phyloP scores from a whole-genome alignment of 2,329 filamentous ascomycete species.

The Fusarium pseudograminearum region DNA sequence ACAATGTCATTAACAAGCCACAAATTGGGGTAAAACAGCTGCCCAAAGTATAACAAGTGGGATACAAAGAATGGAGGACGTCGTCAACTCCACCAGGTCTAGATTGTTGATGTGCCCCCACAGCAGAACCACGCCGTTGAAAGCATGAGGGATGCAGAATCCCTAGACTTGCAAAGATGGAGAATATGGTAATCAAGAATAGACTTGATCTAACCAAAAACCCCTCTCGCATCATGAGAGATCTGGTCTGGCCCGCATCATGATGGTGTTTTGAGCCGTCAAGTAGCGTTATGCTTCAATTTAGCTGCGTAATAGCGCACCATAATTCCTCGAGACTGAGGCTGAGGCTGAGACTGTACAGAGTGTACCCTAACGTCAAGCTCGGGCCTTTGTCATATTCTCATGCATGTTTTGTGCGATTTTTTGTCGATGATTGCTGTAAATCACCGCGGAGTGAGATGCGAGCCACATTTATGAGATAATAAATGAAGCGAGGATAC shows the following conservation, averaged over 20 bases:
- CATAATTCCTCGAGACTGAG: not conserved
- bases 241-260: constrained; percentile 6
- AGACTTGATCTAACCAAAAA: constrained; percentile 15
- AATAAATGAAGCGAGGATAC: constrained; percentile 13
- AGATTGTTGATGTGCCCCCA: constrained; percentile 8
- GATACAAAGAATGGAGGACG: constrained; percentile 19
- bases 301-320: constrained; percentile 10
- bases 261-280: constrained; percentile 11
- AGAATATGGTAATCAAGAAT: constrained; percentile 17
- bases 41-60: constrained; percentile 30
- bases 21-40: constrained; percentile 14
- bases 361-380: not conserved
- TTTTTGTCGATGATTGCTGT: constrained; percentile 3
- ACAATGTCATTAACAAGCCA: constrained; percentile 22
- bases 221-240: constrained; percentile 16
- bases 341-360: not conserved
- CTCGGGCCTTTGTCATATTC: not conserved
- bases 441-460: constrained; percentile 1
- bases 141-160: constrained; percentile 1
- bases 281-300: constrained; percentile 20
- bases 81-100: constrained; percentile 12
- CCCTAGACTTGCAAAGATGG: constrained; percentile 8
- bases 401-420: not conserved
- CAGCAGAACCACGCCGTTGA: constrained; percentile 24
- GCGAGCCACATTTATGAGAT: constrained; percentile 40